Percentiles rank a stretch among this genome's conserved stretches.
Evolutionary conservation across 78 protist species (phyloP).

Genomic region (Dictyostelium citrinum): DNA sequence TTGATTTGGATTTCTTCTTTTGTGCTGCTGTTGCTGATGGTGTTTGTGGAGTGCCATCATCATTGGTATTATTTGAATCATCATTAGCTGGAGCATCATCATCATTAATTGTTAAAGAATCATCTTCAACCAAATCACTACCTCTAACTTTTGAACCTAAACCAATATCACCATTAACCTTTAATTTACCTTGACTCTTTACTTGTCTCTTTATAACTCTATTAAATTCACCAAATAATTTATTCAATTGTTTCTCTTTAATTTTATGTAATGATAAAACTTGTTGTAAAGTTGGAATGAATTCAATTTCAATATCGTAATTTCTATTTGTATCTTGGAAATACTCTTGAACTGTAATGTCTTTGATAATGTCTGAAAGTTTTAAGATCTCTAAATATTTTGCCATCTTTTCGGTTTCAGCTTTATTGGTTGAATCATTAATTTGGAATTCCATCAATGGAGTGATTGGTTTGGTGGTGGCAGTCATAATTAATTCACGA

Average conservation of each 20-base stretch:
- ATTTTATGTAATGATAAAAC: not conserved
- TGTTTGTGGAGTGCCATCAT: not conserved
- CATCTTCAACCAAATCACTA: not conserved
- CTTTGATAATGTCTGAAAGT: constrained; percentile 50
- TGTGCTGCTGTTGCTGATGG: not conserved
- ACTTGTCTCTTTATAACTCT: not conserved
- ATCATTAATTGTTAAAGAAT: not conserved
- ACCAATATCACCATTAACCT: not conserved
- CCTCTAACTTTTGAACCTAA: constrained; percentile 13
- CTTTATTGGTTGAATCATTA: constrained; percentile 36
- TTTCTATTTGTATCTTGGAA: constrained; percentile 19
- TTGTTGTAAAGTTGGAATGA: not conserved
- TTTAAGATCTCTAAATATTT: constrained; percentile 60
- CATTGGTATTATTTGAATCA: not conserved
- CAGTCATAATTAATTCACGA: constrained; percentile 94
- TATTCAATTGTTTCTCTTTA: not conserved
- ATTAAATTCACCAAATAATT: not conserved
- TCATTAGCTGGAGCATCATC: not conserved
- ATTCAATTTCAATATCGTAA: constrained; percentile 37
- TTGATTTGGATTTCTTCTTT: constrained; percentile 4
- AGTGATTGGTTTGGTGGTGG: constrained; percentile 70
- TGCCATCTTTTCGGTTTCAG: constrained; percentile 67
- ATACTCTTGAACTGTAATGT: constrained; percentile 51
- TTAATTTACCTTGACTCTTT: not conserved
- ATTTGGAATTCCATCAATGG: constrained; percentile 78